Conservation (phyloP, 2,329 filamentous ascomycete species). For the Calonectria naviculata region DNA sequence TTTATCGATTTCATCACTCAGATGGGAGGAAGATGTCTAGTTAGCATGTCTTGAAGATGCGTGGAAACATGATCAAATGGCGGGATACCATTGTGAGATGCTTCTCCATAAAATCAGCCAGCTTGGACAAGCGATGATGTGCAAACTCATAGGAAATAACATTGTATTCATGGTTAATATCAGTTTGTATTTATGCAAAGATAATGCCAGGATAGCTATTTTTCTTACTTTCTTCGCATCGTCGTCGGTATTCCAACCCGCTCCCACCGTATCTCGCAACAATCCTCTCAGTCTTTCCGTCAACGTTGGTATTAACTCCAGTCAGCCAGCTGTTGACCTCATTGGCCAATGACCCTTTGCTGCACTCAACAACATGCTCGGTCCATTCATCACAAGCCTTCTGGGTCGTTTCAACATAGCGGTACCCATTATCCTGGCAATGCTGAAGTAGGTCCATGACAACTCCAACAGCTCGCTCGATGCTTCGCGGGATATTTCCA, state of each 20-base stretch:
- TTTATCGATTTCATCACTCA: too few species aligned
- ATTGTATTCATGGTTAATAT: too few species aligned
- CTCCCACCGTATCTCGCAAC: not conserved
- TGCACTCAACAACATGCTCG: slow-evolving; percentile 58
- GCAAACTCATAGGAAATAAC: too few species aligned
- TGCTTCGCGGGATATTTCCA: slow-evolving; percentile 31
- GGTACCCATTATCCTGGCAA: slow-evolving; percentile 25
- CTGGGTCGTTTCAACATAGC: slow-evolving; percentile 12
- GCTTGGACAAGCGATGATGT: too few species aligned
- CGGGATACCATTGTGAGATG: too few species aligned
- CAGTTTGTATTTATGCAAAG: too few species aligned
- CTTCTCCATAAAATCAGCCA: too few species aligned
- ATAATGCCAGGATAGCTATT: not conserved
- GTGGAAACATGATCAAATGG: too few species aligned
- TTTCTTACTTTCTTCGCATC: not conserved
- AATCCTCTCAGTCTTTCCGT: not conserved
- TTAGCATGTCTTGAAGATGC: too few species aligned
- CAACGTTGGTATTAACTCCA: slow-evolving; percentile 55
- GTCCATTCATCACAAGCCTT: slow-evolving; percentile 33
- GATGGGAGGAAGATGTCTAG: too few species aligned
- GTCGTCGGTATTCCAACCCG: not conserved
- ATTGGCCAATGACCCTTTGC: slow-evolving; percentile 51
- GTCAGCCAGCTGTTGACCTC: slow-evolving; percentile 63
- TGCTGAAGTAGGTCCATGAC: slow-evolving; percentile 23
- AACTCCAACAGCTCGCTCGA: slow-evolving; percentile 11